Base-by-base conservation (phyloP, 768 basidiomycete species). In the Tulasnella sp. region DNA sequence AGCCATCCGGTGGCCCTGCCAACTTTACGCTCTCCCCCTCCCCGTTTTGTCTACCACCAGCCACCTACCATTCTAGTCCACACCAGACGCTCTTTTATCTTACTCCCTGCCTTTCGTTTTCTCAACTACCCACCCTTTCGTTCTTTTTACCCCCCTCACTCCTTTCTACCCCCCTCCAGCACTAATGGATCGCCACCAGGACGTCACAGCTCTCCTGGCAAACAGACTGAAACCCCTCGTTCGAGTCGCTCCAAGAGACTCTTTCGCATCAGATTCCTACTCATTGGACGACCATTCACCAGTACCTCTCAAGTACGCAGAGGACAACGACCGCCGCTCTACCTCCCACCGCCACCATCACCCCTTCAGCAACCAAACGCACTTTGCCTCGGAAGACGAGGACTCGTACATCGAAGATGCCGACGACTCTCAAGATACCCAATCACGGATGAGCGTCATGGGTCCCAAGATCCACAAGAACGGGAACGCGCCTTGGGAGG, bases 391-490 rank as follows among this genome's bases (percentile, higher is more conserved):
- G 58, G 58, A 64, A 34, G 58, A 64, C 58, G 58, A 64, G 0
- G 58, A 34, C 15, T 64, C 58, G 12, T 64, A 64, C 58, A 11
- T 34, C 31, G 58, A 64, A 34, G 58, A 64, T 34, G 29, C 12
- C 29, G 58, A 64, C 58, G 58, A 34, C 29, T 64, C 58, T 52
- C 49, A 52, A 14, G 54, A 58, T 17, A 17, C 54, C 54, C 49
- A 52, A 19, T 15, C 17, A 7, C 69, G 69, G 19, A 70, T 70
- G 69, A 70, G 69, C 69, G 69, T 70, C 69, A n/a, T 70, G 31
- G 69, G 69, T n/a, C 69, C 69, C n/a, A 70, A 39, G 40, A 70
- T 70, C 69, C 69, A 70, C 69, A 70, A 70, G 69, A 70, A 70
- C 69, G 69, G 69, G 40, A 70, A 38, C 6, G 69, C 69, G 22